These are phyloP conservation scores for Cystofilobasidium bisporidii DNA, from an alignment of 768 basidiomycete species.

Conservation along the genomic window DNA sequence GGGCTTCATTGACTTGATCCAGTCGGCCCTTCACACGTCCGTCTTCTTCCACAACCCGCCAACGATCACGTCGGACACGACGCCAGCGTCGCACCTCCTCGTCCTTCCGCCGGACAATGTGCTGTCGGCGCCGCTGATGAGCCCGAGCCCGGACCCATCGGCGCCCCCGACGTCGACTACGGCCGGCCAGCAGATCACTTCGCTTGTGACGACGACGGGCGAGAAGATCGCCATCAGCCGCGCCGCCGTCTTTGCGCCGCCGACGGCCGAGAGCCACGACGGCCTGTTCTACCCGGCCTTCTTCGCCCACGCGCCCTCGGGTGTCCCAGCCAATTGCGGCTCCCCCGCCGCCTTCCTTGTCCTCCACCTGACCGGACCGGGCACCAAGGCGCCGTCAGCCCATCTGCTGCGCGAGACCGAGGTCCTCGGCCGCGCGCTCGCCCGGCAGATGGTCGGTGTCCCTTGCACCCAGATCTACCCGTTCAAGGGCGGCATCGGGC, in stretches of 20 bases:
- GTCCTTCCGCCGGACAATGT: slow-evolving; percentile 26
- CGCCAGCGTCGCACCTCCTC: slow-evolving; percentile 11
- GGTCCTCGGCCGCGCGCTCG: slow-evolving; percentile 62
- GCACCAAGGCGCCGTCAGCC: background rate
- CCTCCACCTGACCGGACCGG: slow-evolving; percentile 21
- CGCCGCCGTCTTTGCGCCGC: slow-evolving; percentile 39
- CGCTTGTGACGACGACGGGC: slow-evolving; percentile 30
- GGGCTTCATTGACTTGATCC: slow-evolving; percentile 25
- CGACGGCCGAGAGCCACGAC: slow-evolving; percentile 30
- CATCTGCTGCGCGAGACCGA: slow-evolving; percentile 45
- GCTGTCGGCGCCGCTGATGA: slow-evolving; percentile 26
- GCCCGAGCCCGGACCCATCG: slow-evolving; percentile 10
- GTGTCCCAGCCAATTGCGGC: slow-evolving; percentile 17
- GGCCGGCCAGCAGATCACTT: slow-evolving; percentile 24
- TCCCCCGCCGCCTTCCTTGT: slow-evolving; percentile 22
- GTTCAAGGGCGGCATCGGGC: slow-evolving; percentile 42
- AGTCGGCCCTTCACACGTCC: slow-evolving; percentile 18
- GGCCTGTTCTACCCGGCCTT: slow-evolving; percentile 26
- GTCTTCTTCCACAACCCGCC: slow-evolving; percentile 40
- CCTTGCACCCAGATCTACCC: slow-evolving; percentile 46
- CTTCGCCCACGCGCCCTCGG: slow-evolving; percentile 21
- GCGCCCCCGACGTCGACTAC: background rate
- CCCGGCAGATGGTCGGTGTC: slow-evolving; percentile 75
- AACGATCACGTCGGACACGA: slow-evolving; percentile 24
- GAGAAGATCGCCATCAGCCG: slow-evolving; percentile 42